Conservation (phyloP, 2,329 filamentous ascomycete species). For the Aureobasidium pullulans region DNA sequence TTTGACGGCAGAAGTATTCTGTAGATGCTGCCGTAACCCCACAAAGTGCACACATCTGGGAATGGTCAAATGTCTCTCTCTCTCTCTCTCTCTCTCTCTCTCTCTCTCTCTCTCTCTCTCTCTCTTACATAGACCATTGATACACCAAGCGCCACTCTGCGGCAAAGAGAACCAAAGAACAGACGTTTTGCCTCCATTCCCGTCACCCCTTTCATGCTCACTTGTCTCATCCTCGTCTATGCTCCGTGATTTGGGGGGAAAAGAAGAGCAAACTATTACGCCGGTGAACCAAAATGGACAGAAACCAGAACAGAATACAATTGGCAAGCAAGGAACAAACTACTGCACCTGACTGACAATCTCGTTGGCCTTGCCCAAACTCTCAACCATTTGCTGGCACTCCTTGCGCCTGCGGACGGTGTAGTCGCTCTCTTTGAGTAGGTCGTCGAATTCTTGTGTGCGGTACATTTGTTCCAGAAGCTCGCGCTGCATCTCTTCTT, state of each 20-base stretch:
- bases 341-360: conserved; percentile 77
- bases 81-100: too few species aligned
- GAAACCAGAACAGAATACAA: not conserved
- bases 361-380: conserved; percentile 78
- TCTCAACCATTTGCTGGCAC: conserved; percentile 99
- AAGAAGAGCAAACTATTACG: not conserved
- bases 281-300: not conserved
- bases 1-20: too few species aligned
- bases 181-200: not conserved
- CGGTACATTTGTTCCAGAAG: conserved; percentile 97
- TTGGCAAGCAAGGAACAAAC: not conserved
- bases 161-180: not conserved
- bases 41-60: too few species aligned
- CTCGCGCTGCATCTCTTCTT: conserved; percentile 97
- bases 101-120: not conserved
- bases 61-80: too few species aligned
- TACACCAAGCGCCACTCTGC: not conserved
- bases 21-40: too few species aligned
- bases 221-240: not conserved
- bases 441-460: conserved; percentile 78
- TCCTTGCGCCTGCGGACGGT: conserved; percentile 92
- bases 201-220: not conserved
- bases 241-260: not conserved
- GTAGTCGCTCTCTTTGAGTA: conserved; percentile 97
- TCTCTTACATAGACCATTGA: not conserved